Percentiles rank a stretch among this genome's conserved stretches.
phyloP scores from a whole-genome alignment of 441 rosid species.

The Populus hybrid region DNA sequence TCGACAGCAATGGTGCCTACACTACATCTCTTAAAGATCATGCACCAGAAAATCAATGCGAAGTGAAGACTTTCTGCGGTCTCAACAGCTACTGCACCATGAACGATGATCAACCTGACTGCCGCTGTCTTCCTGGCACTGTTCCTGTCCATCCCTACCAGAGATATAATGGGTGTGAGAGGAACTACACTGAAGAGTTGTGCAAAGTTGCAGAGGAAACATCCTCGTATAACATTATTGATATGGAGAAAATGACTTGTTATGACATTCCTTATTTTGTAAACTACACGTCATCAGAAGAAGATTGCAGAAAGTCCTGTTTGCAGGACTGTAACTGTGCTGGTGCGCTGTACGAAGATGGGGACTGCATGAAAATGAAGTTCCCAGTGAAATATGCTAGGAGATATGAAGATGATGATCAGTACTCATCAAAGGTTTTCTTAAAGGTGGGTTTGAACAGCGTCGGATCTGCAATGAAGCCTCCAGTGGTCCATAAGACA shows the following conservation, averaged over 20 bases:
- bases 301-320: conserved; percentile 24
- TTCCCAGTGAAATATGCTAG: conserved; percentile 16
- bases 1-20: not conserved
- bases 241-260: conserved; percentile 2
- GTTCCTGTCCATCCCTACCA: not conserved
- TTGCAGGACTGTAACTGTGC: conserved; percentile 35
- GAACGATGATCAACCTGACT: conserved; percentile 6
- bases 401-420: not conserved
- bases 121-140: conserved; percentile 29
- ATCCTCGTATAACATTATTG: not conserved
- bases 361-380: too few species aligned
- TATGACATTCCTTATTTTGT: conserved; percentile 18
- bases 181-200: conserved; percentile 11
- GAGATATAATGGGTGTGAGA: conserved; percentile 24
- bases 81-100: conserved; percentile 26
- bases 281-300: not conserved
- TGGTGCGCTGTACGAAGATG: conserved; percentile 19
- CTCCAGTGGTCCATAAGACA: too few species aligned
- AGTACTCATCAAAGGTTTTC: conserved; percentile 8
- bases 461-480: not conserved
- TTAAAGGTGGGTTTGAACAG: conserved; percentile 18
- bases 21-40: conserved; percentile 10
- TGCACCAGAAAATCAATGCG: conserved; percentile 10
- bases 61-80: conserved; percentile 25
- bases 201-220: conserved; percentile 9